Percentiles rank a stretch among this genome's conserved stretches.
Evolutionary conservation across 2,329 filamentous ascomycete species (phyloP).

Genomic region (Penicillium capsulatum): DNA sequence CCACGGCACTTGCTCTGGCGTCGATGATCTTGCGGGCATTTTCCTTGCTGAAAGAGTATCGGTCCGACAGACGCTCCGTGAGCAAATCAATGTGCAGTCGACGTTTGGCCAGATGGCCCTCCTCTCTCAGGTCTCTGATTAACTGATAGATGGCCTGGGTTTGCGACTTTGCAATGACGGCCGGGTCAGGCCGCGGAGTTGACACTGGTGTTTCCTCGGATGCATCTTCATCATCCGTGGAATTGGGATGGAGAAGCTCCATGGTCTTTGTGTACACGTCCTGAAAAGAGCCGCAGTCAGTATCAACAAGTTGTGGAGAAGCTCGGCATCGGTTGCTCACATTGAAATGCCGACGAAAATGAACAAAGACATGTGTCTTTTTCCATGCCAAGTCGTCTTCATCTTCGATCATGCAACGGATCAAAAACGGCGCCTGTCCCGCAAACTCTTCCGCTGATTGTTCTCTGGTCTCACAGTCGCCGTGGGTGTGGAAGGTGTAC

Average conservation of each 20-base stretch:
- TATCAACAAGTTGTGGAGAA: not conserved
- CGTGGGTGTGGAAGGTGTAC: conserved; percentile 43
- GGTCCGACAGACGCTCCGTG: conserved; percentile 27
- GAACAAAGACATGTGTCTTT: conserved; percentile 42
- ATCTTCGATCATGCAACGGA: conserved; percentile 46
- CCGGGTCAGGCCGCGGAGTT: conserved; percentile 25
- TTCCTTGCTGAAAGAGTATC: conserved; percentile 31
- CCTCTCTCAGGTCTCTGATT: conserved; percentile 38
- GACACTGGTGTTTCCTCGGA: conserved; percentile 17
- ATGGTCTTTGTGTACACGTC: conserved; percentile 34
- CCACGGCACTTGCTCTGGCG: conserved; percentile 29
- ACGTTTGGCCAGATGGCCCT: conserved; percentile 40
- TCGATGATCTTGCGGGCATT: conserved; percentile 37
- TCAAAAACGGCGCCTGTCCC: conserved; percentile 44
- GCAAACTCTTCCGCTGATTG: conserved; percentile 47
- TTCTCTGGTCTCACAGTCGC: conserved; percentile 42
- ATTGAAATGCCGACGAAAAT: conserved; percentile 42
- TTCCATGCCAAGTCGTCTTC: conserved; percentile 45
- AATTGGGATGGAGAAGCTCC: conserved; percentile 22
- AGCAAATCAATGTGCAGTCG: conserved; percentile 38
- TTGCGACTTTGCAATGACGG: conserved; percentile 31
- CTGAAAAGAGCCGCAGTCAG: conserved; percentile 17
- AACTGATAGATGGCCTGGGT: conserved; percentile 36
- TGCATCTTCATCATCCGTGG: conserved; percentile 17
- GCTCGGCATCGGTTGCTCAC: conserved; percentile 23